Conservation (phyloP, 163 green algal species). For the Scenedesmus sp. region DNA sequence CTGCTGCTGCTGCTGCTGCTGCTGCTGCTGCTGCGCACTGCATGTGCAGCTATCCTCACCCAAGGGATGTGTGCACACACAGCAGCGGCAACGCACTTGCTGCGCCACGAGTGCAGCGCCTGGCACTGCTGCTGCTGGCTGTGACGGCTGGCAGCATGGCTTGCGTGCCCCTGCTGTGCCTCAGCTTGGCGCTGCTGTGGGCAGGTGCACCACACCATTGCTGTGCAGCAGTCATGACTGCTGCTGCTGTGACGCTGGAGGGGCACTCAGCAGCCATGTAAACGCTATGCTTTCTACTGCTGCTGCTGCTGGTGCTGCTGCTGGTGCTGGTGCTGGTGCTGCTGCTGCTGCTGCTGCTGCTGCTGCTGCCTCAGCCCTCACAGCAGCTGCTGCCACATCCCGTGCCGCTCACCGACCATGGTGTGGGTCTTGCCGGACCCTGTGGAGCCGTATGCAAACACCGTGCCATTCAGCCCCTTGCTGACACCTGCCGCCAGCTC, state of each 20-base stretch:
- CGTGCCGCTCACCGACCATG: constrained; percentile 79
- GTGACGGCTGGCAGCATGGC: neutral
- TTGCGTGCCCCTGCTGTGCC: neutral
- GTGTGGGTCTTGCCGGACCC: constrained; percentile 89
- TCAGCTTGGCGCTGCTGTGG: neutral
- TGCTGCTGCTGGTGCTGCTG: constrained; percentile 13
- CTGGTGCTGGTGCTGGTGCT: neutral
- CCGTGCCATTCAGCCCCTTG: constrained; percentile 86
- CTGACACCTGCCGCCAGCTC: constrained; percentile 78
- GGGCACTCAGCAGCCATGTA: neutral
- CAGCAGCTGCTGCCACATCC: neutral
- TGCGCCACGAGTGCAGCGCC: neutral
- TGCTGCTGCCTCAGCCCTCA: neutral
- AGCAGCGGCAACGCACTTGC: neutral
- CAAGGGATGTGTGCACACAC: neutral
- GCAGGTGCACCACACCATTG: neutral
- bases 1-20: too few species aligned
- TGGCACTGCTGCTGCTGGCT: neutral
- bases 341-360: neutral
- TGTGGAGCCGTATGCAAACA: constrained; percentile 90
- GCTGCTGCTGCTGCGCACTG: neutral
- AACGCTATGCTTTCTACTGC: neutral
- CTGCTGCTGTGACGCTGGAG: neutral
- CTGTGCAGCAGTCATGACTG: neutral
- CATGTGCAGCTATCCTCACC: neutral